Percentiles rank a stretch among this genome's conserved stretches.
Conservation (phyloP, 495 filamentous ascomycete species). For the Aspergillus wentii region DNA sequence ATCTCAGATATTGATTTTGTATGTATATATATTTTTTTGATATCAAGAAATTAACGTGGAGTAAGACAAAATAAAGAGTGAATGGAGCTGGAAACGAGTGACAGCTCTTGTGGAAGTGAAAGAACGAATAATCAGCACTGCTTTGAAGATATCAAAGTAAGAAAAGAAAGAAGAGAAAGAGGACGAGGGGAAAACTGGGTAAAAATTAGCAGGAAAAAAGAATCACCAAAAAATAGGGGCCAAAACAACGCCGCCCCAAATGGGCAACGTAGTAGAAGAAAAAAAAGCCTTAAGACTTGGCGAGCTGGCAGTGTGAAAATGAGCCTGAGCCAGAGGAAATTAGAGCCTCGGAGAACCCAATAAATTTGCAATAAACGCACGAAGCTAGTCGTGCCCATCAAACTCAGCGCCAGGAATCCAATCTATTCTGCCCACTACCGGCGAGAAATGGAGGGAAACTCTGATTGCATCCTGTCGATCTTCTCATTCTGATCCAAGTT, state of each 20-base stretch:
- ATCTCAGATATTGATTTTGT: conserved; percentile 3
- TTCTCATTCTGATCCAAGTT: not conserved
- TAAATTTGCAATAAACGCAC: too few relatives aligned
- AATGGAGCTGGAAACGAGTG: conserved; percentile 37
- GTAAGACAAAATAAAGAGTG: conserved; percentile 22
- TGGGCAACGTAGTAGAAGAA: too few relatives aligned
- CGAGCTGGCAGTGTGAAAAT: too few relatives aligned
- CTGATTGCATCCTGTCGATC: conserved; percentile 2
- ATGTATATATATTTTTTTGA: conserved; percentile 1
- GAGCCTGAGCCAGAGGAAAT: too few relatives aligned
- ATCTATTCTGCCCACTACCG: too few relatives aligned
- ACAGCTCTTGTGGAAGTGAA: conserved; percentile 28
- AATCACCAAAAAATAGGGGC: conserved; percentile 2
- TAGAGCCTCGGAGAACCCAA: too few relatives aligned
- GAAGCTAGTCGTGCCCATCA: too few relatives aligned
- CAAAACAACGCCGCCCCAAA: too few relatives aligned
- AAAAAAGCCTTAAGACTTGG: too few relatives aligned
- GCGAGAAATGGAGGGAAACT: too few relatives aligned
- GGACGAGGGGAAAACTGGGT: conserved; percentile 13
- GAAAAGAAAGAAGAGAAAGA: conserved; percentile 11
- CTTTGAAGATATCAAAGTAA: conserved; percentile 14
- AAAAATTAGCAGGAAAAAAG: conserved; percentile 6
- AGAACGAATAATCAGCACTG: conserved; percentile 24
- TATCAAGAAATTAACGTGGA: not conserved
- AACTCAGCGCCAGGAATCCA: too few relatives aligned